Evolutionary conservation across 2,329 filamentous ascomycete genomes (phyloP).

Genomic region (Tolypocladium sp.): DNA sequence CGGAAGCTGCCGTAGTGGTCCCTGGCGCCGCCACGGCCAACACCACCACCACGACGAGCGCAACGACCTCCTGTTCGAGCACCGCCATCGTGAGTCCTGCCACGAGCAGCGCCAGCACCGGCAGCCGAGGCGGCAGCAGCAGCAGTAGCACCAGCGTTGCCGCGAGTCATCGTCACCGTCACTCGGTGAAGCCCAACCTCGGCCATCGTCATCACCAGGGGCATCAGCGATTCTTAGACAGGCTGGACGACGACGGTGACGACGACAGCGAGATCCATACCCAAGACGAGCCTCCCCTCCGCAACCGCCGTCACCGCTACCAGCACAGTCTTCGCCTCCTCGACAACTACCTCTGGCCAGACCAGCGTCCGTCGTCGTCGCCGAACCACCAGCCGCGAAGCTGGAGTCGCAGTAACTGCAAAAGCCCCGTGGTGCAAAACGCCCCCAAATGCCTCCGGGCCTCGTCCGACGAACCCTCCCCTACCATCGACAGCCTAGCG

Average conservation of each 20-base stretch:
- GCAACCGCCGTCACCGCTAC: slow-evolving; percentile 3
- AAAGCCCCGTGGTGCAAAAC: slow-evolving; percentile 8
- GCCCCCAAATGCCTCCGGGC: slow-evolving; percentile 12
- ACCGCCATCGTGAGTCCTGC: not conserved
- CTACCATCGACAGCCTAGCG: slow-evolving; percentile 11
- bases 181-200: not conserved
- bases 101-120: not conserved
- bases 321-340: not conserved
- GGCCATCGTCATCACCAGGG: not conserved
- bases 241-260: not conserved
- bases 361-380: slow-evolving; percentile 1
- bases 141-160: not conserved
- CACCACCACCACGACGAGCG: not conserved
- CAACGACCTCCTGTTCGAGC: not conserved
- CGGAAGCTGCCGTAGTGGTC: not conserved
- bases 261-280: slow-evolving; percentile 1
- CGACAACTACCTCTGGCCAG: not conserved
- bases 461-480: slow-evolving; percentile 12
- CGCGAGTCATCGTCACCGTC: not conserved
- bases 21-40: not conserved
- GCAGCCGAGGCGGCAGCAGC: not conserved
- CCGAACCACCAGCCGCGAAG: slow-evolving; percentile 8
- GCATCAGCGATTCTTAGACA: not conserved
- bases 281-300: not conserved
- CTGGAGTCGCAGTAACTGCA: slow-evolving; percentile 10